A percentile compares a stretch with the other conserved stretches of the same genome.
These are phyloP conservation scores for Aspergillus floridensis DNA, from an alignment of 2,329 filamentous ascomycete genomes.

Conservation along the genomic window DNA sequence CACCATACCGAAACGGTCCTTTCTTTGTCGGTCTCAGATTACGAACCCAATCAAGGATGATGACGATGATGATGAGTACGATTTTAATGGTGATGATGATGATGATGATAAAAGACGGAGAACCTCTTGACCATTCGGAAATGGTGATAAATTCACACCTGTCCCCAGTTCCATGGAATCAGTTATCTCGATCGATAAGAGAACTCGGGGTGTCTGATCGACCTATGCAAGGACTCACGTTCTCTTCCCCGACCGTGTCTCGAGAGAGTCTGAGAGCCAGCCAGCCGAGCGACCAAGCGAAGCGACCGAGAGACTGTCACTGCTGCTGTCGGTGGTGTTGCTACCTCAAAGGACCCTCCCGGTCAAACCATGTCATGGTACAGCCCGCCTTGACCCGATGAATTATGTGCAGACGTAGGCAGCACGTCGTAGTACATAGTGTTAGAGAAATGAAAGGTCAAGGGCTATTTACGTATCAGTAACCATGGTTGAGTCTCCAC, in stretches of 20 bases:
- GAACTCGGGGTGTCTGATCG: background rate
- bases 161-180: conserved; percentile 1
- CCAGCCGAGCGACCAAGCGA: no score
- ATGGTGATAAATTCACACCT: background rate
- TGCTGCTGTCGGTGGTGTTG: background rate
- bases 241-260: background rate
- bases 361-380: background rate
- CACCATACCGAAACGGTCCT: conserved; percentile 1
- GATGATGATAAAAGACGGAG: background rate
- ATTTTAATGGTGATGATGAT: no score
- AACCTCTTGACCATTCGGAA: background rate
- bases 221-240: background rate
- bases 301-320: background rate
- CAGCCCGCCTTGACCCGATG: background rate
- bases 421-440: background rate
- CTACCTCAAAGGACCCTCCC: background rate
- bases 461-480: background rate
- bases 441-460: no score
- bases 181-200: conserved; percentile 5
- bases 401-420: background rate
- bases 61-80: background rate
- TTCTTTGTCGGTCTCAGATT: background rate
- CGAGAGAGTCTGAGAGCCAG: background rate
- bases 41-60: background rate
- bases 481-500: conserved; percentile 5